Base-by-base conservation (phyloP, 2,329 filamentous ascomycete genomes). In the Microdochium bolleyi region DNA sequence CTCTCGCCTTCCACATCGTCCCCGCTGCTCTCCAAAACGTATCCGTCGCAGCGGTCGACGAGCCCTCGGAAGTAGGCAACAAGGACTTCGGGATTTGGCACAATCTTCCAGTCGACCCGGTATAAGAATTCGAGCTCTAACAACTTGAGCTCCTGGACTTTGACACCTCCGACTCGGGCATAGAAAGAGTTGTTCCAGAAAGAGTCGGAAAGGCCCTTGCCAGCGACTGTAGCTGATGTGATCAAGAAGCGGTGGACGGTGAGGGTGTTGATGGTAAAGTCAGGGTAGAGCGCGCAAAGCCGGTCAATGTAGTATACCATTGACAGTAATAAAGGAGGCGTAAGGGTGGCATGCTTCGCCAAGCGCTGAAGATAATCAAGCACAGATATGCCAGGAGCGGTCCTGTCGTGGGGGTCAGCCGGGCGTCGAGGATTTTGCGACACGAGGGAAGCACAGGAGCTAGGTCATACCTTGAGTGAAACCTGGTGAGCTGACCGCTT, bases 281-380 rank as follows among this genome's bases (percentile, higher is more conserved):
- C 88, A 2, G 89, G 88, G 67, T 96, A 99, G 54, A 95, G 77
- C 11, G 89, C 86, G 70, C 92, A 99, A 22, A 99, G 79, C 30
- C 91, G 86, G 71, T 99, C 94, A 63, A 99, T 97, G 64, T 97
- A 99, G 67, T 95, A 99, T 53, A 99, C 94, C 90, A 99, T 97
- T 61, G 92, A 94, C 34, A 99, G 82, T n/a, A 99, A 78, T 50
- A 99, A 87, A 1, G 94, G 92, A 13, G 94, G 92, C 7, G 90
- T 91, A 2, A 99, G 78, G 0, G 92, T 96, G 24, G 94, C 94
- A 67, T 99, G 94, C 54, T 91, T 90, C 24, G 95, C 94, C 54
- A 99, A 78, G 57, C 94, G 86, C 63, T 94, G 88, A 34, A 99
- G 80, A 67, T 99, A 99, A 67, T 99, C 94, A 56, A 87, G 79